Base-by-base conservation (phyloP, 164 flowering plant genomes). In the Annona cherimola region DNA sequence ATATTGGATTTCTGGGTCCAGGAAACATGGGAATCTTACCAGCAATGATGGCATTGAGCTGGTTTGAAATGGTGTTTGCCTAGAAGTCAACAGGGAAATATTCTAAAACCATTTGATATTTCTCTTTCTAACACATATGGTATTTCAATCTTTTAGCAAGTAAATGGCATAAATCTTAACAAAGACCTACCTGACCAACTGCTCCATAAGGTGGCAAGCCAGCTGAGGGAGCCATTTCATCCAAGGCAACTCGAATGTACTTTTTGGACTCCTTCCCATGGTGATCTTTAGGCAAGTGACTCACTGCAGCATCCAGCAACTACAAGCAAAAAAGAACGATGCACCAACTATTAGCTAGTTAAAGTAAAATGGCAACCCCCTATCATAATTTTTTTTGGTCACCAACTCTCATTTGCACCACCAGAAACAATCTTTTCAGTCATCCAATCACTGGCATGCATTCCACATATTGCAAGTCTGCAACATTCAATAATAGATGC, bases 131-230 rank as follows among this genome's bases (percentile, higher is more conserved):
- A n/a, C n/a, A n/a, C n/a, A n/a, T n/a, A n/a, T n/a, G n/a, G n/a
- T n/a, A n/a, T n/a, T n/a, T n/a, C n/a, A n/a, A n/a, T n/a, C n/a
- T n/a, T n/a, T n/a, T n/a, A n/a, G n/a, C n/a, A n/a, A n/a, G n/a
- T n/a, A n/a, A n/a, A n/a, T n/a, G n/a, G n/a, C n/a, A n/a, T n/a
- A n/a, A n/a, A n/a, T n/a, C n/a, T n/a, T n/a, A n/a, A n/a, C n/a
- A n/a, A n/a, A n/a, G n/a, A 50, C 67, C 19, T 69, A 95, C 99
- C 99, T 93, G 84, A 39, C 80, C 83, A 50, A 91, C 76, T 5
- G 92, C 94, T 43, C 99, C 97, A 45, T 81, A 59, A n/a, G 98
- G 96, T 63, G 99, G 97, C 74, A 95, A 81, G 46, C 89, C 90
- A 61, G 94, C 94, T 5, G 94, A 81, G 20, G 97, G 84, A 35